phyloP scores from a whole-genome alignment of 768 basidiomycete species.

The Mycena belliarum region DNA sequence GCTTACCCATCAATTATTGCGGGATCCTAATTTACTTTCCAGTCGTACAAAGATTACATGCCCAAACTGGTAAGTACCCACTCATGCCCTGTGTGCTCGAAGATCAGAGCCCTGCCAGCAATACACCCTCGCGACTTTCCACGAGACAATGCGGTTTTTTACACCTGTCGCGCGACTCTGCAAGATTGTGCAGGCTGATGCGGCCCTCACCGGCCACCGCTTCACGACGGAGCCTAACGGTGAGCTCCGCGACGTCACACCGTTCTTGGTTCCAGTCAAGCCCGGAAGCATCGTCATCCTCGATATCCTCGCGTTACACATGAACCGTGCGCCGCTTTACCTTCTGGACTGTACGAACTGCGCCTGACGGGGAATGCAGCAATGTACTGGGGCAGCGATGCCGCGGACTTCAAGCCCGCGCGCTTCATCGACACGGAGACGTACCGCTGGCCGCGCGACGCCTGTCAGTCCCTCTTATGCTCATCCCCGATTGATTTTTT shows the following conservation, averaged over 20 bases:
- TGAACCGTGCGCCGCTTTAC: conserved; percentile 48
- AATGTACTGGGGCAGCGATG: conserved; percentile 51
- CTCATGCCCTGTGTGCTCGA: neutral
- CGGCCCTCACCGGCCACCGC: conserved; percentile 32
- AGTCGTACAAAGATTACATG: conserved; percentile 44
- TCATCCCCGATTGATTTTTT: too few relatives aligned
- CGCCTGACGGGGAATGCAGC: too few relatives aligned
- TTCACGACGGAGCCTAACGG: conserved; percentile 31
- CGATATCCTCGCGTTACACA: conserved; percentile 45
- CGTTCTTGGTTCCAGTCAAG: conserved; percentile 33
- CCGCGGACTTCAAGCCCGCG: conserved; percentile 45
- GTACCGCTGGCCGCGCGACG: conserved; percentile 54
- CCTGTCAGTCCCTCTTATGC: conserved; percentile 34
- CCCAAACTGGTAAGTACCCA: conserved; percentile 33
- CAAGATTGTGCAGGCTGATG: conserved; percentile 36
- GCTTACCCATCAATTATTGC: neutral
- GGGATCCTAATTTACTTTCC: neutral
- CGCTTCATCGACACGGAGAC: conserved; percentile 51
- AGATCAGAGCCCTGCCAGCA: conserved; percentile 7
- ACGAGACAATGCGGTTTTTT: conserved; percentile 48
- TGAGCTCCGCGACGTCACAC: conserved; percentile 27
- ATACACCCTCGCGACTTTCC: conserved; percentile 43
- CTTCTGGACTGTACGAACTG: too few relatives aligned
- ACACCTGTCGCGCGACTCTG: conserved; percentile 38
- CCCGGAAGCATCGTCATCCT: conserved; percentile 40